Conservation (phyloP, 495 filamentous ascomycete genomes). For the Xylaria nigripes region DNA sequence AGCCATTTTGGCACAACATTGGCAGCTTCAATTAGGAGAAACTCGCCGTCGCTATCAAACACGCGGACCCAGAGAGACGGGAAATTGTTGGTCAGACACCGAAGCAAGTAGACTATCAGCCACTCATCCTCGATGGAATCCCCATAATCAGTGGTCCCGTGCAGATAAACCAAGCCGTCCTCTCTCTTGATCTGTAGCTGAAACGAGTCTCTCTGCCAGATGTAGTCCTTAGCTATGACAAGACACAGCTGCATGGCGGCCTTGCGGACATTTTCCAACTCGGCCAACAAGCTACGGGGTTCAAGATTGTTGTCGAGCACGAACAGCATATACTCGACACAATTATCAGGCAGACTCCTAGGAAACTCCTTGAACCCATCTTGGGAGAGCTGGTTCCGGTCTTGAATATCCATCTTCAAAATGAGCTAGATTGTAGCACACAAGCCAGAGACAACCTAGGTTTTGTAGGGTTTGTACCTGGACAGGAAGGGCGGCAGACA, state of each 20-base stretch:
- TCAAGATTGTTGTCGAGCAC: slow-evolving; percentile 52
- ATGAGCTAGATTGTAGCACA: not conserved
- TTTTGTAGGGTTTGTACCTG: not conserved
- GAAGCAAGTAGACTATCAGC: slow-evolving; percentile 88
- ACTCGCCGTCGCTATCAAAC: slow-evolving; percentile 85
- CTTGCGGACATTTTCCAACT: slow-evolving; percentile 63
- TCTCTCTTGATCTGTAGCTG: slow-evolving; percentile 48
- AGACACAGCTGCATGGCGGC: slow-evolving; percentile 55
- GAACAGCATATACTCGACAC: slow-evolving; percentile 78
- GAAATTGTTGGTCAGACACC: slow-evolving; percentile 66
- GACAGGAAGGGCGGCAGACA: not conserved
- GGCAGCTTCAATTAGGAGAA: slow-evolving; percentile 89
- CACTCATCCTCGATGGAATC: slow-evolving; percentile 97
- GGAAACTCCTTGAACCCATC: slow-evolving; percentile 57
- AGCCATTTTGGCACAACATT: slow-evolving; percentile 82
- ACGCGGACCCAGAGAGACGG: slow-evolving; percentile 73
- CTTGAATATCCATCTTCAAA: slow-evolving; percentile 13
- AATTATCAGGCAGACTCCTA: slow-evolving; percentile 74
- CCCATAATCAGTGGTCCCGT: slow-evolving; percentile 73
- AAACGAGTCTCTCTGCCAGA: slow-evolving; percentile 88
- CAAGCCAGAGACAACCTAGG: not conserved
- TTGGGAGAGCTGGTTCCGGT: slow-evolving; percentile 23
- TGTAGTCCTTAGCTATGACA: slow-evolving; percentile 67
- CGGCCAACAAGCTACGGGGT: slow-evolving; percentile 38
- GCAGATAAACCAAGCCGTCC: slow-evolving; percentile 49